Conservation (phyloP, 306 rosid species). For the Vigna angularis region DNA sequence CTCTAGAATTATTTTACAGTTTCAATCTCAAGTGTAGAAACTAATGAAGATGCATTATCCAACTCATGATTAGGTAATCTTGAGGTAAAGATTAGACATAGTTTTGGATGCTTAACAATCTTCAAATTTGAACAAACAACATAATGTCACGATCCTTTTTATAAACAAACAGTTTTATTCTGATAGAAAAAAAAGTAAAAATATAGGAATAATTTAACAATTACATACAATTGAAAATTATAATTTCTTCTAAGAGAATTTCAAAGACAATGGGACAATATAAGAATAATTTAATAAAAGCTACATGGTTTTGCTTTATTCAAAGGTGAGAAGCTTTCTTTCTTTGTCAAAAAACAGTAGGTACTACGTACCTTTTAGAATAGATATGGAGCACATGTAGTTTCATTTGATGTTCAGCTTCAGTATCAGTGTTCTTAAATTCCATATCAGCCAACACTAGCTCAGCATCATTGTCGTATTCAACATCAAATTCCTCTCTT, state of each 20-base stretch:
- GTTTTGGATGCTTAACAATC: conserved; percentile 4
- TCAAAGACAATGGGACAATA: no score
- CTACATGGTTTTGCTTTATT: conserved; percentile 1
- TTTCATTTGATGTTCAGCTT: conserved; percentile 67
- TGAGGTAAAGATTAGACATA: no score
- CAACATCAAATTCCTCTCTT: conserved; percentile 88
- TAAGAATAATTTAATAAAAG: no score
- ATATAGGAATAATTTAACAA: background rate
- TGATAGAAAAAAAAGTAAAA: background rate
- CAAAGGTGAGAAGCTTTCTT: conserved; percentile 1
- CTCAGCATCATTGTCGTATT: conserved; percentile 93
- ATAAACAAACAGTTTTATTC: background rate
- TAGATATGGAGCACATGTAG: conserved; percentile 75
- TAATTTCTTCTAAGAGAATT: conserved; percentile 16
- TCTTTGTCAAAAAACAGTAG: background rate
- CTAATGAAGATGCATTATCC: no score
- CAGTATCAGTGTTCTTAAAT: conserved; percentile 74
- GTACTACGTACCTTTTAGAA: conserved; percentile 60
- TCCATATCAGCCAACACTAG: conserved; percentile 93
- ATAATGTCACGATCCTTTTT: background rate
- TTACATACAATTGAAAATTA: background rate
- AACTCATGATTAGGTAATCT: no score
- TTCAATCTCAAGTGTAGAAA: no score
- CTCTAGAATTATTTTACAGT: no score
- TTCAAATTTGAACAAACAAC: conserved; percentile 1